Evolutionary conservation across 495 filamentous ascomycete species (phyloP).

Genomic region (Penicillium longicatenatum): DNA sequence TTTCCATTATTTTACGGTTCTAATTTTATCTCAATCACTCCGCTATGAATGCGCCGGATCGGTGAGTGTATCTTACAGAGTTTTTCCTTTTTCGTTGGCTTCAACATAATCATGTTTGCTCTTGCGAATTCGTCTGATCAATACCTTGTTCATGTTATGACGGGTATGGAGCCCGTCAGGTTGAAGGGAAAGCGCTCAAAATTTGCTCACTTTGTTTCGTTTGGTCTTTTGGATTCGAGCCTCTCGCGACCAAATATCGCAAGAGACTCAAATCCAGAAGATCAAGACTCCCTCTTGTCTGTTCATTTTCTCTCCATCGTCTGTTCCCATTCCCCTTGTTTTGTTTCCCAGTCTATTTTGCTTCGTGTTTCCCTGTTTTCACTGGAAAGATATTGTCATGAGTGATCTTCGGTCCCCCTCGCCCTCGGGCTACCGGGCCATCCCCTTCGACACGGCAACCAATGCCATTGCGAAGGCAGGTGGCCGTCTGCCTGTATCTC

Average conservation of each 20-base stretch:
- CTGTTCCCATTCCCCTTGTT: not conserved
- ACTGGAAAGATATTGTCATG: not conserved
- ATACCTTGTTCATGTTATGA: not conserved
- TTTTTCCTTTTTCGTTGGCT: conserved; percentile 11
- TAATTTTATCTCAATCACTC: not conserved
- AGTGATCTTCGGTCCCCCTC: not conserved
- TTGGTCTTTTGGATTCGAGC: too few relatives aligned
- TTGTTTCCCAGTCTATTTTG: not conserved
- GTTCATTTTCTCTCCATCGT: not conserved
- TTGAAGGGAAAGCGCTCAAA: too few relatives aligned
- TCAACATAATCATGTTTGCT: not conserved
- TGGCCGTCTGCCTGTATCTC: conserved; percentile 9
- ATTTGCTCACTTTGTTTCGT: too few relatives aligned
- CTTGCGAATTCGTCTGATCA: not conserved
- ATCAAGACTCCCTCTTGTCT: too few relatives aligned
- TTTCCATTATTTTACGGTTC: not conserved
- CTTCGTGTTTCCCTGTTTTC: not conserved
- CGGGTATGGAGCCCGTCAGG: too few relatives aligned
- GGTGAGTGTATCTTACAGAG: conserved; percentile 40
- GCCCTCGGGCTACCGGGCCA: not conserved
- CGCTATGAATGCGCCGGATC: conserved; percentile 71
- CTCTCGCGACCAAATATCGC: too few relatives aligned
- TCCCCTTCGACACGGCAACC: conserved; percentile 14
- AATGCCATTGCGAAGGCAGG: conserved; percentile 21
- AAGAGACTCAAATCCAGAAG: too few relatives aligned